These are phyloP conservation scores for Pecoramyces ruminantium DNA, from an alignment of 192 early-diverging fungal genomes.

Conservation along the genomic window DNA sequence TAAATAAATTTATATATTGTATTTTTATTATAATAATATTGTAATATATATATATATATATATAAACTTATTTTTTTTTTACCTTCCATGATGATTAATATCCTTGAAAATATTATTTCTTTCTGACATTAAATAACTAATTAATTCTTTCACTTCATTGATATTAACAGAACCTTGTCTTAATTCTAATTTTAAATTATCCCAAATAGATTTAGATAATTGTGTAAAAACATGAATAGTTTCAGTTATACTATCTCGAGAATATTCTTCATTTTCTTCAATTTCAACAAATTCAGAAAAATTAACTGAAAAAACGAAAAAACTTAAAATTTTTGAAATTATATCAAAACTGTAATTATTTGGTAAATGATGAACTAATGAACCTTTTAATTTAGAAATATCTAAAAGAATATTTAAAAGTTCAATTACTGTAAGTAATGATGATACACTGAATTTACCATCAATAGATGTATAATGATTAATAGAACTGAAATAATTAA, in stretches of 20 bases:
- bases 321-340: background rate
- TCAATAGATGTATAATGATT: background rate
- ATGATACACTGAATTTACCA: background rate
- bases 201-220: background rate
- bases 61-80: background rate
- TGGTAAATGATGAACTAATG: background rate
- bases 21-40: too few species aligned
- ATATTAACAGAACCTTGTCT: background rate
- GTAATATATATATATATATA: background rate
- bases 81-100: background rate
- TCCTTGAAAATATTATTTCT: background rate
- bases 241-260: background rate
- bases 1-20: too few species aligned
- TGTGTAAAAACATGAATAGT: background rate
- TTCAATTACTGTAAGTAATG: background rate
- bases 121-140: background rate
- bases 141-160: background rate
- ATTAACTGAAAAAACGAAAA: background rate
- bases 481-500: background rate
- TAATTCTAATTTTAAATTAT: background rate
- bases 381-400: background rate
- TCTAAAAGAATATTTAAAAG: background rate
- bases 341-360: background rate
- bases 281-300: background rate
- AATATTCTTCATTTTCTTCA: background rate